A percentile compares a stretch with the other conserved stretches of the same genome.
These are phyloP conservation scores for Penicillium maclennaniae DNA, from an alignment of 495 filamentous ascomycete genomes.

Conservation along the genomic window DNA sequence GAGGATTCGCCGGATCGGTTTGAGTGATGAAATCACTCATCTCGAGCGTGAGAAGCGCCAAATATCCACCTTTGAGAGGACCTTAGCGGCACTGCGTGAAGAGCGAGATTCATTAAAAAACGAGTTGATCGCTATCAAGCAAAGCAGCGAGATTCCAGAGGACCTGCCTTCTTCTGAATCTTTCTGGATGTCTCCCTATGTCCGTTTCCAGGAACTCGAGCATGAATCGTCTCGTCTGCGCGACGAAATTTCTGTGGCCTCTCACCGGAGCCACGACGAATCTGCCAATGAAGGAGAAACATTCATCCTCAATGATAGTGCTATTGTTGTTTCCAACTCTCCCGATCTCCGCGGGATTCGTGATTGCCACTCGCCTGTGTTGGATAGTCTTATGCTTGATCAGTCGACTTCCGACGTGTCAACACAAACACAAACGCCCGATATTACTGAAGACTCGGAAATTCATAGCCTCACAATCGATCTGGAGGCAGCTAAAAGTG, in stretches of 20 bases:
- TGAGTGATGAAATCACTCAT: slow-evolving; percentile 72
- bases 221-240: slow-evolving; percentile 15
- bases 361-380: slow-evolving; percentile 3
- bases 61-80: slow-evolving; percentile 44
- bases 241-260: slow-evolving; percentile 19
- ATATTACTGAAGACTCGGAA: slow-evolving; percentile 19
- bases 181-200: slow-evolving; percentile 22
- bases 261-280: slow-evolving; percentile 2
- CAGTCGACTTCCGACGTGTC: slow-evolving; percentile 13
- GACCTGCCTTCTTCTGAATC: slow-evolving; percentile 20
- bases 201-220: slow-evolving; percentile 20
- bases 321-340: slow-evolving; percentile 33
- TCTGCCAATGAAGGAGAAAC: slow-evolving; percentile 24
- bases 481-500: slow-evolving; percentile 34
- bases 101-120: slow-evolving; percentile 47
- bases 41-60: slow-evolving; percentile 56
- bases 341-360: slow-evolving; percentile 27
- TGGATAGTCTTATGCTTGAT: slow-evolving; percentile 18
- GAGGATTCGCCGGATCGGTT: slow-evolving; percentile 62
- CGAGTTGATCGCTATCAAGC: slow-evolving; percentile 44
- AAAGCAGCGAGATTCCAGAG: slow-evolving; percentile 27
- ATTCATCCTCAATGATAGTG: slow-evolving; percentile 33
- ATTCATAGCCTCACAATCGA: slow-evolving; percentile 26
- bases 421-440: slow-evolving; percentile 12
- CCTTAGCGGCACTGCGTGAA: slow-evolving; percentile 39